Base-by-base conservation (phyloP, 2,329 filamentous ascomycete species). In the Sporothrix euskadiensis region DNA sequence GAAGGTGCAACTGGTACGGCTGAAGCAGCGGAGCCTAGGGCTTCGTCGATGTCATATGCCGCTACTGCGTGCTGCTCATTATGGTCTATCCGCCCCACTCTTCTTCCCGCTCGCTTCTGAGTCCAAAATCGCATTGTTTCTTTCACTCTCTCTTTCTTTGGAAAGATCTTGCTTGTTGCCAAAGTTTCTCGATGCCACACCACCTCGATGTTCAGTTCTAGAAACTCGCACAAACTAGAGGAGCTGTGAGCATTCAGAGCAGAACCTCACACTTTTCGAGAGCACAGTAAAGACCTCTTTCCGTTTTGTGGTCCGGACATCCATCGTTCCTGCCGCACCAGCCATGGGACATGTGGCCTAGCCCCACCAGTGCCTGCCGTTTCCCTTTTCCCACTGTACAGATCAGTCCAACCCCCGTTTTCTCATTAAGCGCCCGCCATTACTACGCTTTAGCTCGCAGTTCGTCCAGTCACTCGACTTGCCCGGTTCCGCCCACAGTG, bases 361-460 rank as follows among this genome's bases (percentile, higher is more conserved):
- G 59, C 59, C 61, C 39, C 61, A 19, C 61, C 41, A 30, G n/a
- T 12, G 26, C 65, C 65, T 52, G 65, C 65, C 65, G 30, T n/a
- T 66, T 52, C 12, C 63, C 63, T 35, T 10, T 66, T 52, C 12
- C 63, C 63, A 49, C 41, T 32, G 41, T 66, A 49, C 63, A 47
- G 26, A 32, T 32, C 22, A 19, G 63, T 49, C 63, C 44, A 49
- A n/a, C 39, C 63, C 63, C 41, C 59, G 39, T 47, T 66, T 52
- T 52, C 65, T 52, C 65, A 52, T 68, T 68, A 68, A 52, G 65
- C 44, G 65, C 65, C 65, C 44, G 65, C 19, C 41, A 52, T n/a
- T 68, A 52, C 44, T 52, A 52, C 65, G 47, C 41, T 66, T 65
- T 66, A 66, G 63, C 63, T 47, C 63, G 26, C 47, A 35, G 65